A percentile compares a stretch with the other conserved stretches of the same genome.
phyloP scores from a whole-genome alignment of 2,329 filamentous ascomycete genomes.

The Diaporthe ampelina region DNA sequence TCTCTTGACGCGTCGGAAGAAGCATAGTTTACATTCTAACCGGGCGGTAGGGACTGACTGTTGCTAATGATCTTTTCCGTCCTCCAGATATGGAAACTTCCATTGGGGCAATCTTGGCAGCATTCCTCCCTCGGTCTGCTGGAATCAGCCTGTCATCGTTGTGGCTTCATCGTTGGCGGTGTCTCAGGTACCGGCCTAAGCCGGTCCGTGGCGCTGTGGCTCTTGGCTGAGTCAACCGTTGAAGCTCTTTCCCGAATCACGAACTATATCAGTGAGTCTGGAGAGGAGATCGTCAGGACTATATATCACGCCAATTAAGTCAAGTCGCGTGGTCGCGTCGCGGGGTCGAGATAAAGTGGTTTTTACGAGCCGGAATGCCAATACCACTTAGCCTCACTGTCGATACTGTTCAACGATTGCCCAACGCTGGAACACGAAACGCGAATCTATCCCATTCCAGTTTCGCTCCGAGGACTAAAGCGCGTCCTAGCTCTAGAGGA shows the following conservation, averaged over 20 bases:
- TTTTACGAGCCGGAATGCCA: slow-evolving; percentile 10
- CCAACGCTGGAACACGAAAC: slow-evolving; percentile 8
- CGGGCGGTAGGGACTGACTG: background rate
- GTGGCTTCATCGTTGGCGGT: slow-evolving; percentile 1
- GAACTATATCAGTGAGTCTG: background rate
- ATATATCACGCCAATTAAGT: background rate
- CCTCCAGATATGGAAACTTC: slow-evolving; percentile 1
- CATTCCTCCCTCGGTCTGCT: slow-evolving; percentile 27
- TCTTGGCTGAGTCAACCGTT: slow-evolving; percentile 25
- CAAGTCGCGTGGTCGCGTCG: background rate
- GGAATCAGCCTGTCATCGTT: slow-evolving; percentile 2
- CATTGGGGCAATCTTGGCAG: slow-evolving; percentile 7
- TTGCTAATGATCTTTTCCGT: slow-evolving; percentile 24
- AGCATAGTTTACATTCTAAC: slow-evolving; percentile 31
- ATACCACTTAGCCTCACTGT: slow-evolving; percentile 2
- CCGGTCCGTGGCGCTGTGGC: slow-evolving; percentile 27
- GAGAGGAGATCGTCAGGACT: background rate
- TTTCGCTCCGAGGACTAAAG: background rate
- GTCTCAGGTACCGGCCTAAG: slow-evolving; percentile 25
- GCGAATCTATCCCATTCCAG: slow-evolving; percentile 23
- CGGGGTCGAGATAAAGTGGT: background rate
- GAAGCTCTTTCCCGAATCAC: slow-evolving; percentile 6
- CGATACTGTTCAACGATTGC: background rate
- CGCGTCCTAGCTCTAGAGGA: background rate
- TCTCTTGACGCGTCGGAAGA: slow-evolving; percentile 25